phyloP scores from a whole-genome alignment of 345 rosid genomes.

The Jatropha curcas region DNA sequence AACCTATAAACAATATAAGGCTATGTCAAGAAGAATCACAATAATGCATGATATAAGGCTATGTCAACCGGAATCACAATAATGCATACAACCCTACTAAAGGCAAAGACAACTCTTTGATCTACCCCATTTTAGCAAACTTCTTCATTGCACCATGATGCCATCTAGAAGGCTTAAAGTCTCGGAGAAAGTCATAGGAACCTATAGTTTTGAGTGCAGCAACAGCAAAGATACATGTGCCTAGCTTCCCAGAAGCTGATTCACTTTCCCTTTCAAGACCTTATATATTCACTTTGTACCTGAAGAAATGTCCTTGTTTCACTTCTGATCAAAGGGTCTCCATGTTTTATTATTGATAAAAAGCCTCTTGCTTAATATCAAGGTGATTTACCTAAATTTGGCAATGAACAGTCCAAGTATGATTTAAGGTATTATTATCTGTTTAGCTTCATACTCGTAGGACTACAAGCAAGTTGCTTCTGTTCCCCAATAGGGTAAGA shows the following conservation, averaged over 20 bases:
- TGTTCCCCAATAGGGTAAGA: no score
- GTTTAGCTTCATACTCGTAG: no score
- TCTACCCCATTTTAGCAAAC: slow-evolving; percentile 7
- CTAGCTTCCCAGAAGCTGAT: background rate
- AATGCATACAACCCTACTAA: background rate
- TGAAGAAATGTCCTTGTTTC: background rate
- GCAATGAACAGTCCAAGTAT: no score
- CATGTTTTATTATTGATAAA: no score
- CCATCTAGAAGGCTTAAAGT: background rate
- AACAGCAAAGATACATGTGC: background rate
- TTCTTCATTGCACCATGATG: slow-evolving; percentile 1
- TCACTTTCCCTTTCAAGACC: background rate
- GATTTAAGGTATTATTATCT: no score
- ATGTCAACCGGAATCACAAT: background rate
- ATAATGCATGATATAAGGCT: background rate
- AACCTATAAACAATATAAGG: background rate
- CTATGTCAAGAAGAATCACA: background rate
- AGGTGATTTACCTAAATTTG: no score
- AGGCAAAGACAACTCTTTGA: background rate
- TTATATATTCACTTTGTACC: background rate
- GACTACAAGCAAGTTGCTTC: no score
- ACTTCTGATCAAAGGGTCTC: no score
- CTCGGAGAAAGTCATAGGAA: background rate
- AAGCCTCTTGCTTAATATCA: no score
- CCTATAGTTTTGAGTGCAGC: background rate